Evolutionary conservation across 345 rosid genomes (phyloP), one percentile per base, ranked within the genome.

Genomic region (Salix udensis): DNA sequence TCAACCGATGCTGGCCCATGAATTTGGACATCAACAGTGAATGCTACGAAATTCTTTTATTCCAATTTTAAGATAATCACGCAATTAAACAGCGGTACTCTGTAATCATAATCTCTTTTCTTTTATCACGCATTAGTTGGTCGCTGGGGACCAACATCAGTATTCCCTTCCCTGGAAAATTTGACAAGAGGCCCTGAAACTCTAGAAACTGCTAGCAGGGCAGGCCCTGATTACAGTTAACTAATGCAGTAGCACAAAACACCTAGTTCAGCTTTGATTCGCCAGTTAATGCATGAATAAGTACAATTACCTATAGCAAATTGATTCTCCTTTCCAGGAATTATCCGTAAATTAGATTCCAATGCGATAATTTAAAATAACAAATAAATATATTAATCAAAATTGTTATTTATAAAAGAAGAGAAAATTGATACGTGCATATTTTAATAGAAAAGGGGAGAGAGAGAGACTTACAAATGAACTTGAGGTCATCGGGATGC

Each of bases 401-500:
- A 58, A 58, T 58, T 23, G 64, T 58, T 58, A 58, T 10, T 23
- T 58, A n/a, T 4, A 58, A 58, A 58, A 10, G 28, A 58, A 55
- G 23, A 4, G 24, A 58, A 15, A 8, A 64, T 28, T 24, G 8
- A 34, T 15, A 4, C 31, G 67, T 19, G 6, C 5, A 78, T 2
- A n/a, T 21, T 4, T 60, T 10, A 28, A 28, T 9, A 52, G 67
- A 24, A 4, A 31, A 31, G 34, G 61, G 31, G 23, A n/a, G 55
- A 71, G 75, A 50, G 75, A 50, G 68, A 68, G 73, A 77, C 88
- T 50, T 88, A 96, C 99, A 87, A 23, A 78, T 76, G 83, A 96
- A 93, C 82, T 85, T 92, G 89, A 96, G 95, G 79, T 96, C 98
- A 39, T 91, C 96, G 67, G 99, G 99, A 79, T 92, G 98, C 79